phyloP scores from a whole-genome alignment of 805 yeast genomes.

The Priceomyces fermenticarens region DNA sequence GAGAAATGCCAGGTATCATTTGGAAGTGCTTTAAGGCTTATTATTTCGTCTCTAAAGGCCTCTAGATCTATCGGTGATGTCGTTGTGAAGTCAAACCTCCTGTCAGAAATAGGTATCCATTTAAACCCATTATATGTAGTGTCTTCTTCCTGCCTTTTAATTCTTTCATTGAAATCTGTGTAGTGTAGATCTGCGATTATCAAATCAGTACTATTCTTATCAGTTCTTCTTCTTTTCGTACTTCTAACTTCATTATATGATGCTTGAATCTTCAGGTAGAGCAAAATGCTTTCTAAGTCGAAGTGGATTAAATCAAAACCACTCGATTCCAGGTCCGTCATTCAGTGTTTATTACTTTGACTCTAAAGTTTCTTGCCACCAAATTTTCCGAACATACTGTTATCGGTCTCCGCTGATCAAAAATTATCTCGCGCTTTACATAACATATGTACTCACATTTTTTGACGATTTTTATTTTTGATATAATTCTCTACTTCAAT shows the following conservation, averaged over 20 bases:
- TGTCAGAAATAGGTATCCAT: conserved; percentile 12
- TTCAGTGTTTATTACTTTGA: neutral
- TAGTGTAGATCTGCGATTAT: conserved; percentile 15
- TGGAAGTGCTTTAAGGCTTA: conserved; percentile 3
- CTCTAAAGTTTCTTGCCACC: too few species aligned
- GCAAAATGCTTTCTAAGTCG: conserved; percentile 9
- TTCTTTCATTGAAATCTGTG: conserved; percentile 10
- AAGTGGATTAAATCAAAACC: conserved; percentile 13
- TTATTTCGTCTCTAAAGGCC: conserved; percentile 1
- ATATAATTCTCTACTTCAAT: too few species aligned
- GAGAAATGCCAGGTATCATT: conserved; percentile 6
- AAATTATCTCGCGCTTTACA: neutral
- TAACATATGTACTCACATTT: neutral
- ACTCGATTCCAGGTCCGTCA: neutral
- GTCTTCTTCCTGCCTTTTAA: conserved; percentile 2
- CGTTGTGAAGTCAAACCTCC: conserved; percentile 6
- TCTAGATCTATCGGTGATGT: conserved; percentile 10
- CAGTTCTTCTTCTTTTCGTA: conserved; percentile 8
- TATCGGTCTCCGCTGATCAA: neutral
- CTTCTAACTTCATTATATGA: conserved; percentile 2
- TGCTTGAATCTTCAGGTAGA: conserved; percentile 4
- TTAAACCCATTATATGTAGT: conserved; percentile 1
- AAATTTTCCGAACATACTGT: neutral
- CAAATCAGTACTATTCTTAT: conserved; percentile 6
- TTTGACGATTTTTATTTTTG: neutral